Conservation (phyloP, 352 stramenopile genomes). For the Globisporangium ultimum region DNA sequence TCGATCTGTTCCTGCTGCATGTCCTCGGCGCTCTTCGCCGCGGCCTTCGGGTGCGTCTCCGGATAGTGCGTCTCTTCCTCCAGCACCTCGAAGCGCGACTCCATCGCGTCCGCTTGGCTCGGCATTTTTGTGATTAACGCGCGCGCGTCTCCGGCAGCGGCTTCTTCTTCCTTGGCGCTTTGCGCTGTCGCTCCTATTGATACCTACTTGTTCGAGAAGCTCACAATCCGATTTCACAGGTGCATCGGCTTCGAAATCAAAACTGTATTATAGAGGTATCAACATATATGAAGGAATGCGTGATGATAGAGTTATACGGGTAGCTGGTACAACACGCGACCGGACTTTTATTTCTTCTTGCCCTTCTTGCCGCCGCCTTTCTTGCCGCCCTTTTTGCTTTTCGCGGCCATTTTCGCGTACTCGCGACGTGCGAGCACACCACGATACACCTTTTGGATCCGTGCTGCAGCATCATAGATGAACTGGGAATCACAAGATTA, state of each 20-base stretch:
- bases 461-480: slow-evolving; percentile 63
- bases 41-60: slow-evolving; percentile 27
- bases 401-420: slow-evolving; percentile 71
- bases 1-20: slow-evolving; percentile 12
- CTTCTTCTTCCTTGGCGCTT: background rate
- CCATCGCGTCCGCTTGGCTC: slow-evolving; percentile 7
- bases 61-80: slow-evolving; percentile 85
- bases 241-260: background rate
- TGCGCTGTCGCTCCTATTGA: background rate
- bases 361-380: slow-evolving; percentile 41
- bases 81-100: slow-evolving; percentile 79
- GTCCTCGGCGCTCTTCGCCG: slow-evolving; percentile 1
- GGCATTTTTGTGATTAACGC: background rate
- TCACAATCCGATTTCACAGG: background rate
- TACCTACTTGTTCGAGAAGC: background rate
- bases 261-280: background rate
- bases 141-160: slow-evolving; percentile 1
- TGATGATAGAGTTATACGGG: background rate
- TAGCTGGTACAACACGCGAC: background rate
- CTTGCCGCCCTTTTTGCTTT: slow-evolving; percentile 77
- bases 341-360: slow-evolving; percentile 24
- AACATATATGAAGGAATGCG: background rate
- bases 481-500: slow-evolving; percentile 28
- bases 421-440: slow-evolving; percentile 60
- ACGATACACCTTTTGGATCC: slow-evolving; percentile 83